Base-by-base conservation (phyloP, 2,329 filamentous ascomycete species). In the Diplodia intermedia region DNA sequence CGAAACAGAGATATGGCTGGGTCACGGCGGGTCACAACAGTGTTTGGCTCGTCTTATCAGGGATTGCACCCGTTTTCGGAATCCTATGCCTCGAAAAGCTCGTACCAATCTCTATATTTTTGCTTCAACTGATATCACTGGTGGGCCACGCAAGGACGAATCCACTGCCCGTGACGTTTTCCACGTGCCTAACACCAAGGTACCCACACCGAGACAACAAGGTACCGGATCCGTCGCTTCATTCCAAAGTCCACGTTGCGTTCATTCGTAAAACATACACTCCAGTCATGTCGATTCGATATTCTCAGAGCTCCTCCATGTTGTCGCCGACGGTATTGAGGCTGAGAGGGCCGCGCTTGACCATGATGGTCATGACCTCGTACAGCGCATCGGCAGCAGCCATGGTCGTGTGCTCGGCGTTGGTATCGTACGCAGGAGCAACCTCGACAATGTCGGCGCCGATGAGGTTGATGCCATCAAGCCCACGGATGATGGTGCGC, bases 291-390 rank as follows among this genome's bases (percentile, higher is more conserved):
- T 43, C 38, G 18, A 43, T 43, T 43, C 38, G 15, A 15, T n/a
- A 2, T 23, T 7, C 29, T 31, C 23, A 65, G 31, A 68, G 49
- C n/a, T 68, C 67, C 38, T 68, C 52, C 67, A 65, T 68, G 49
- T 60, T 55, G 60, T 66, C 67, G 29, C 53, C 62, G 65, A 73
- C 70, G 2, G 73, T 74, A 77, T 83, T 82, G 47, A 82, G 76
- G 72, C 85, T 90, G 71, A 92, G 80, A 0, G 90, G 90, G 0
- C 91, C 91, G 73, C 88, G 89, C 84, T 93, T 92, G 18, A 93
- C 90, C 91, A 93, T 94, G 69, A 94, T 84, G 14, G 88, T 91
- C 86, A 93, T 91, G 57, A 94, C 87, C 79, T 94, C 91, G 74
- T 90, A 94, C 23, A 94, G 79, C 0, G 87, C 86, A 78, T 93